A percentile compares a stretch with the other conserved stretches of the same genome.
Conservation (phyloP, 2,329 filamentous ascomycete species). For the Stromatinia cepivora region DNA sequence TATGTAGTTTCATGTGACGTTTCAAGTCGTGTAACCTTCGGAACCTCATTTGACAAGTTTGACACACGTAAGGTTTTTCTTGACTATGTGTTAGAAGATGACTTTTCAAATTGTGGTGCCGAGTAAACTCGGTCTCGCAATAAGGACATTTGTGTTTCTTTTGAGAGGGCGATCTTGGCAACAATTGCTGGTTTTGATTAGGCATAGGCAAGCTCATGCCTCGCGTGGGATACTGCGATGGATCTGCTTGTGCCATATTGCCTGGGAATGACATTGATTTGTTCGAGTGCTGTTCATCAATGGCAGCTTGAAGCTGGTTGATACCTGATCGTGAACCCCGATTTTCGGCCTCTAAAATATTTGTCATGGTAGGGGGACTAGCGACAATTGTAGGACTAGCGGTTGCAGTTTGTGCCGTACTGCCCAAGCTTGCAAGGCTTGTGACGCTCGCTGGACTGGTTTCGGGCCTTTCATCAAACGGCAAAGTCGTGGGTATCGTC, state of each 20-base stretch:
- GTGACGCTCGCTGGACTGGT: conserved; percentile 40
- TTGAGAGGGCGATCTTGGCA: conserved; percentile 67
- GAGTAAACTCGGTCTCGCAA: conserved; percentile 93
- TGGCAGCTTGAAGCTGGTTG: conserved; percentile 31
- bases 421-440: conserved; percentile 39
- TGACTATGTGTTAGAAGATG: conserved; percentile 97
- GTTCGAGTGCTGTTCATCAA: conserved; percentile 35
- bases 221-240: conserved; percentile 42
- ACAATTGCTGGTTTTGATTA: conserved; percentile 47
- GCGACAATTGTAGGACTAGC: conserved; percentile 39
- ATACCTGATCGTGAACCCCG: conserved; percentile 31
- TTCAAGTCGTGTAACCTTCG: conserved; percentile 92
- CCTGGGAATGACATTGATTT: conserved; percentile 40
- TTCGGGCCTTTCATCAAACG: conserved; percentile 38
- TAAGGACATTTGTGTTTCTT: conserved; percentile 98
- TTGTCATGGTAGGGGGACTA: conserved; percentile 37
- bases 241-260: conserved; percentile 35
- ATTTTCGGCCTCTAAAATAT: conserved; percentile 34
- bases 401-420: conserved; percentile 39
- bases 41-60: conserved; percentile 91
- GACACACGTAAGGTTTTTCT: conserved; percentile 94
- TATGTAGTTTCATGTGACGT: conserved; percentile 93
- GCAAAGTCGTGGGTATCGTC: conserved; percentile 36
- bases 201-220: conserved; percentile 61
- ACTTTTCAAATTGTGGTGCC: conserved; percentile 96